A percentile compares a stretch with the other conserved stretches of the same genome.
phyloP scores from a whole-genome alignment of 495 filamentous ascomycete species.

The Cladorrhinum samala region DNA sequence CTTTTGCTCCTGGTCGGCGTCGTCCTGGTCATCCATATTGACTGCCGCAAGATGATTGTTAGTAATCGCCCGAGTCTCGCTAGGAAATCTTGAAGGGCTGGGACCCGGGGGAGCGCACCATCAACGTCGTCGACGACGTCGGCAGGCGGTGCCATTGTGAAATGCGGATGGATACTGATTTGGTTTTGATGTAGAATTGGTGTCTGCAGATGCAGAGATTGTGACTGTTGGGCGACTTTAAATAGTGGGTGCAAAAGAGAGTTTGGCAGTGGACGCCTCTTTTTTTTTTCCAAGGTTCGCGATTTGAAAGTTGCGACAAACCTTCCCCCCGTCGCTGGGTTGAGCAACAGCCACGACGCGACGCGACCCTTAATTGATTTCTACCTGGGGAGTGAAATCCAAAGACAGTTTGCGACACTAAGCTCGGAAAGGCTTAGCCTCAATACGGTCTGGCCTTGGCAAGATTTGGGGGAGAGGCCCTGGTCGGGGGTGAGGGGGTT shows the following conservation, averaged over 20 bases:
- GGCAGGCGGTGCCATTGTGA: constrained; percentile 38
- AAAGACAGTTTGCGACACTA: not conserved
- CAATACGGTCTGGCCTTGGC: too few relatives aligned
- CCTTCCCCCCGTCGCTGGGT: not conserved
- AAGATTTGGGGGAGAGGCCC: too few relatives aligned
- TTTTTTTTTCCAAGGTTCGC: not conserved
- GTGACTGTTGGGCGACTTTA: too few relatives aligned
- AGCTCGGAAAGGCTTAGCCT: not conserved
- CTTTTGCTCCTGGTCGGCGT: constrained; percentile 65
- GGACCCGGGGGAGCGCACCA: constrained; percentile 35
- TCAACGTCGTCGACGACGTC: constrained; percentile 49
- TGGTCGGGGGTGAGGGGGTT: too few relatives aligned
- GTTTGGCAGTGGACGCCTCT: not conserved
- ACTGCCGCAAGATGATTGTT: constrained; percentile 28
- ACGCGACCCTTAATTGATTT: constrained; percentile 24
- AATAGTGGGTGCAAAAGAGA: not conserved
- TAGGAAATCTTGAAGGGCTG: too few relatives aligned
- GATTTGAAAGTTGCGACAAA: not conserved
- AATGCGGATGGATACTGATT: too few relatives aligned
- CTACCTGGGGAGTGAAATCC: too few relatives aligned
- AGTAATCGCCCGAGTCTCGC: not conserved
- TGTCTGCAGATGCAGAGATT: too few relatives aligned
- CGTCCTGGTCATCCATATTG: constrained; percentile 60
- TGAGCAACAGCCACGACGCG: constrained; percentile 7
- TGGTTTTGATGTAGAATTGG: not conserved